Evolutionary conservation across 2,329 filamentous ascomycete genomes (phyloP).

Genomic region (Colletotrichum destructivum): DNA sequence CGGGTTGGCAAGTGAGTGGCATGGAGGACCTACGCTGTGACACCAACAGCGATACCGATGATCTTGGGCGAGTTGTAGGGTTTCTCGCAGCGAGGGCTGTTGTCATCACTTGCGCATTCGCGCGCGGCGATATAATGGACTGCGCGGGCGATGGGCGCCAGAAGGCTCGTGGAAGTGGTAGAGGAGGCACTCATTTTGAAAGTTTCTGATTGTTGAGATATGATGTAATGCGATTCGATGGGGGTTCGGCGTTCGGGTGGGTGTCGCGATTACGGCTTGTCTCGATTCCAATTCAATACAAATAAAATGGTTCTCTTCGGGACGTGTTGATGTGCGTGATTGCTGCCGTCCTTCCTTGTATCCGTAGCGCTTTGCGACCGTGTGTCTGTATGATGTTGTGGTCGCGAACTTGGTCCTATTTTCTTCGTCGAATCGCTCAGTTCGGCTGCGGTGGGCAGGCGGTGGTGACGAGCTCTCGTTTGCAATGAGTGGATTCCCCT

Average conservation of each 20-base stretch:
- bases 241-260: not conserved
- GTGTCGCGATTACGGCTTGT: not conserved
- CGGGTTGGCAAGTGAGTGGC: not conserved
- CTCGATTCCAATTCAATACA: not conserved
- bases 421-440: conserved; percentile 22
- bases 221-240: conserved; percentile 21
- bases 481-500: conserved; percentile 38
- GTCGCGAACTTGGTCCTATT: not conserved
- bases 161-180: conserved; percentile 2
- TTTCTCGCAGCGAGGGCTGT: conserved; percentile 32
- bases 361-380: not conserved
- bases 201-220: not conserved
- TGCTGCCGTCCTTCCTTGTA: not conserved
- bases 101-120: conserved; percentile 30
- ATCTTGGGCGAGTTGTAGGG: conserved; percentile 34
- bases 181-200: conserved; percentile 10
- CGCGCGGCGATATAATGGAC: conserved; percentile 19
- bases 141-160: conserved; percentile 29
- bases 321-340: conserved; percentile 3
- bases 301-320: not conserved
- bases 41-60: conserved; percentile 30
- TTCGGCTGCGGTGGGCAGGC: conserved; percentile 6
- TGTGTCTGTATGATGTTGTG: conserved; percentile 3
- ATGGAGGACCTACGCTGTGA: conserved; percentile 30
- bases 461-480: conserved; percentile 8